These are phyloP conservation scores for Epichloe uncinata DNA, from an alignment of 2,329 filamentous ascomycete species.

Conservation along the genomic window DNA sequence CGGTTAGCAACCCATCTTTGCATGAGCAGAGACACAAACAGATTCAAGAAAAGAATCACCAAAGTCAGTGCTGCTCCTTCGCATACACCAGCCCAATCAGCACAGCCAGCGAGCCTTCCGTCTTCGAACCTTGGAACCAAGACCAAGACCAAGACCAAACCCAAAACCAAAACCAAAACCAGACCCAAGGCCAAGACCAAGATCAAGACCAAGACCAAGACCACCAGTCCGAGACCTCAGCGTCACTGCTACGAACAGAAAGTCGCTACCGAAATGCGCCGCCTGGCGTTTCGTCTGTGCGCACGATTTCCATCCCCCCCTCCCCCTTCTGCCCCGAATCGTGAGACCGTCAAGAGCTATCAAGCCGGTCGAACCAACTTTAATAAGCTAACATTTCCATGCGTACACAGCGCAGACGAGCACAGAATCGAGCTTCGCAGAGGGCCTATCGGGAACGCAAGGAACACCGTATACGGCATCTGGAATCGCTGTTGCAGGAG, in stretches of 20 bases:
- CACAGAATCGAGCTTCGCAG: conserved; percentile 12
- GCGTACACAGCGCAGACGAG: conserved; percentile 16
- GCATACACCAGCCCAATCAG: conserved; percentile 6
- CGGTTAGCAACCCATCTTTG: too few species aligned
- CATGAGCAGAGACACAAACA: too few species aligned
- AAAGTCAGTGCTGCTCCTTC: too few species aligned
- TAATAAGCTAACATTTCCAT: conserved; percentile 1
- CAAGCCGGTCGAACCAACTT: too few species aligned
- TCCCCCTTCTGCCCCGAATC: too few species aligned
- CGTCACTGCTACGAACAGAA: conserved; percentile 26
- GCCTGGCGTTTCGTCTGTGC: conserved; percentile 34
- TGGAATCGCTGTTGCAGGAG: conserved; percentile 38
- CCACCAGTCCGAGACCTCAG: background rate
- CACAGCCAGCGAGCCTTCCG: conserved; percentile 5
- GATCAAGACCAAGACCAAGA: background rate
- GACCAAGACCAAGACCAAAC: background rate
- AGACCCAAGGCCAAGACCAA: background rate
- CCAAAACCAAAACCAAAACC: background rate
- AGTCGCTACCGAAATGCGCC: conserved; percentile 41
- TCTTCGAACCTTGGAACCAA: background rate
- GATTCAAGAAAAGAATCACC: too few species aligned
- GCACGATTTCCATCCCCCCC: conserved; percentile 6
- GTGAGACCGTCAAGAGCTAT: too few species aligned
- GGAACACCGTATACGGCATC: conserved; percentile 35
- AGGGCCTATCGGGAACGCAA: too few species aligned